These are phyloP conservation scores for Toxoplasma gondii DNA, from an alignment of 169 alveolate species.

Conservation along the genomic window DNA sequence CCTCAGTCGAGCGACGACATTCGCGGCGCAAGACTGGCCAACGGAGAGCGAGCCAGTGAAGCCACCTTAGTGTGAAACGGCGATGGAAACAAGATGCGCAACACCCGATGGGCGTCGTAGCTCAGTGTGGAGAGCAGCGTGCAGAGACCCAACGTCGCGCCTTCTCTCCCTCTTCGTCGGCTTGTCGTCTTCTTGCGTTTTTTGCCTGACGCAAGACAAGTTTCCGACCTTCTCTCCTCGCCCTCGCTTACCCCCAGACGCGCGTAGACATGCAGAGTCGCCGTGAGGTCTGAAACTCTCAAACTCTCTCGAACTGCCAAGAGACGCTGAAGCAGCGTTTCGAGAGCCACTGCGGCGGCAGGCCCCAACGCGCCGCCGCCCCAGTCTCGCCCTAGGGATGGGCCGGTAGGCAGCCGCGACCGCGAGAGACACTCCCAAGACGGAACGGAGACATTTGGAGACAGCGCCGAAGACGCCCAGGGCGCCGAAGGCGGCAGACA, in stretches of 20 bases:
- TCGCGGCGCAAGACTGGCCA: no score
- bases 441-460: background rate
- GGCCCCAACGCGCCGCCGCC: background rate
- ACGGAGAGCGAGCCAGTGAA: no score
- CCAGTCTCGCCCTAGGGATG: background rate
- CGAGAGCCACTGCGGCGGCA: background rate
- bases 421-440: background rate
- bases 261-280: conserved; percentile 16
- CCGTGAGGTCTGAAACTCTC: background rate
- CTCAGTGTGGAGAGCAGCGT: no score
- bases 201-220: no score
- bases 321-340: conserved; percentile 3
- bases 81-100: no score
- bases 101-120: no score
- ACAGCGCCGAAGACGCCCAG: background rate
- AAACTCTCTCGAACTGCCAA: background rate
- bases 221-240: background rate
- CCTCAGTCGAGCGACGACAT: no score
- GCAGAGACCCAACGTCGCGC: no score
- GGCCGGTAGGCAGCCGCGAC: background rate
- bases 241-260: background rate
- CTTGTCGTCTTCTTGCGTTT: no score
- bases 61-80: no score
- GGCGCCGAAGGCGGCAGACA: background rate
- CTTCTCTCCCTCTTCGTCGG: no score